phyloP scores from a whole-genome alignment of 192 early-diverging fungal genomes.

The Rhizophagus clarus region DNA sequence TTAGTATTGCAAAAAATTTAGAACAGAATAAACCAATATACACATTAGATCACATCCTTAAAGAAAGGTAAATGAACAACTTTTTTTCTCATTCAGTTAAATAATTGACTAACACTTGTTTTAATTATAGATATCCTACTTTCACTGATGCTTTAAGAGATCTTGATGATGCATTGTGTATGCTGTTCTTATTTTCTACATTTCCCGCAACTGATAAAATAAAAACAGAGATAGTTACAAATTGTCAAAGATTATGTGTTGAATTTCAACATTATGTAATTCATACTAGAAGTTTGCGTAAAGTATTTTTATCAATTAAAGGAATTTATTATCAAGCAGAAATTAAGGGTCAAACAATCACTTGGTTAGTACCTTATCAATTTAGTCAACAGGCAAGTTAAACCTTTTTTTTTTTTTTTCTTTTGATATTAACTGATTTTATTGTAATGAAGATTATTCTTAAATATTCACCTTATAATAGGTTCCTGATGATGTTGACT shows the following conservation, averaged over 20 bases:
- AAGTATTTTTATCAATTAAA: slow-evolving; percentile 97
- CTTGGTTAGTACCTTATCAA: slow-evolving; percentile 96
- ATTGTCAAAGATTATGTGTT: slow-evolving; percentile 80
- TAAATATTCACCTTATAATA: slow-evolving; percentile 37
- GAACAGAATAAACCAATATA: slow-evolving; percentile 81
- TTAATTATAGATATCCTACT: slow-evolving; percentile 74
- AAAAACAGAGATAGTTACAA: slow-evolving; percentile 59
- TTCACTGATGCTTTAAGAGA: slow-evolving; percentile 93
- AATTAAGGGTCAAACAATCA: slow-evolving; percentile 89
- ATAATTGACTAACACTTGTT: background rate
- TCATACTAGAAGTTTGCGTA: slow-evolving; percentile 74
- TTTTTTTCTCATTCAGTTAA: background rate
- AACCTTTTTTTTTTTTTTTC: no score
- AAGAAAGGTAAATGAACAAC: slow-evolving; percentile 67
- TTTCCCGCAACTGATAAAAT: slow-evolving; percentile 76
- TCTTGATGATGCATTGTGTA: slow-evolving; percentile 96
- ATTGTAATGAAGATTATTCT: background rate
- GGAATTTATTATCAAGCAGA: slow-evolving; percentile 99
- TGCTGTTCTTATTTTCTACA: slow-evolving; percentile 91
- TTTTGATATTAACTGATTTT: slow-evolving; percentile 4
- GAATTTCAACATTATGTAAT: slow-evolving; percentile 96
- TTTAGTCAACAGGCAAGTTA: slow-evolving; percentile 77
- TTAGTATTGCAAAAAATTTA: slow-evolving; percentile 73
- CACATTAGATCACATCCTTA: slow-evolving; percentile 90
- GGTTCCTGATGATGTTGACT: slow-evolving; percentile 91